Percentiles rank a stretch among this genome's conserved stretches.
Conservation (phyloP, 1,139 yeast species). For the Yamadazyma spencermartinsiae region DNA sequence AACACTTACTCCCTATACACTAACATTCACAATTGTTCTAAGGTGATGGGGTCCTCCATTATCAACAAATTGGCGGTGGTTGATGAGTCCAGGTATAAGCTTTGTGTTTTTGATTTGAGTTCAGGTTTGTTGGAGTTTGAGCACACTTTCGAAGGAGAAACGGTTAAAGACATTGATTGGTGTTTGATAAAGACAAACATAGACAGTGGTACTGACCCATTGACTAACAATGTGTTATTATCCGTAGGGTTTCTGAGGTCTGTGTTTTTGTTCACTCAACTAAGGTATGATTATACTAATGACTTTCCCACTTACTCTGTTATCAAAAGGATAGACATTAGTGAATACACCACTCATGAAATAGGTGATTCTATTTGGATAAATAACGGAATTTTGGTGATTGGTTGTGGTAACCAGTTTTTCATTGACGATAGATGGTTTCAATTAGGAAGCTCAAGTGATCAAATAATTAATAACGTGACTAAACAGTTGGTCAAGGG, state of each 20-base stretch:
- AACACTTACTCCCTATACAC: constrained; percentile 52
- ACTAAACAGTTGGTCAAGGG: constrained; percentile 54
- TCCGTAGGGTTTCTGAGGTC: constrained; percentile 72
- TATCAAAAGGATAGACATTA: constrained; percentile 70
- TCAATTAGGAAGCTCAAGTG: constrained; percentile 28
- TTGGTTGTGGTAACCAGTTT: constrained; percentile 88
- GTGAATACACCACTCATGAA: constrained; percentile 69
- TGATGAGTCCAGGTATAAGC: constrained; percentile 46
- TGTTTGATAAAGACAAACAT: constrained; percentile 54
- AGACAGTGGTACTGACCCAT: constrained; percentile 11
- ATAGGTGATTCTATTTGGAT: constrained; percentile 93
- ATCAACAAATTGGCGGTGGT: constrained; percentile 74
- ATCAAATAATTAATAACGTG: constrained; percentile 31
- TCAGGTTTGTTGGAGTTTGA: constrained; percentile 69
- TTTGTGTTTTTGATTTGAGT: constrained; percentile 77
- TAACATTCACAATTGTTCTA: constrained; percentile 50
- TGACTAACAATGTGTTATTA: constrained; percentile 64
- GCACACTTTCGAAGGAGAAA: constrained; percentile 40
- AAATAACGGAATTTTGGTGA: constrained; percentile 71
- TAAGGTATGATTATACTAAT: constrained; percentile 87
- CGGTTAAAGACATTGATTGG: constrained; percentile 74
- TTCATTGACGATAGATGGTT: constrained; percentile 74
- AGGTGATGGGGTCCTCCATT: constrained; percentile 67
- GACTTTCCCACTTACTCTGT: constrained; percentile 75
- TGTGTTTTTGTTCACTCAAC: constrained; percentile 72